phyloP scores from a whole-genome alignment of 2,329 filamentous ascomycete species.

The Diaporthe sp. region DNA sequence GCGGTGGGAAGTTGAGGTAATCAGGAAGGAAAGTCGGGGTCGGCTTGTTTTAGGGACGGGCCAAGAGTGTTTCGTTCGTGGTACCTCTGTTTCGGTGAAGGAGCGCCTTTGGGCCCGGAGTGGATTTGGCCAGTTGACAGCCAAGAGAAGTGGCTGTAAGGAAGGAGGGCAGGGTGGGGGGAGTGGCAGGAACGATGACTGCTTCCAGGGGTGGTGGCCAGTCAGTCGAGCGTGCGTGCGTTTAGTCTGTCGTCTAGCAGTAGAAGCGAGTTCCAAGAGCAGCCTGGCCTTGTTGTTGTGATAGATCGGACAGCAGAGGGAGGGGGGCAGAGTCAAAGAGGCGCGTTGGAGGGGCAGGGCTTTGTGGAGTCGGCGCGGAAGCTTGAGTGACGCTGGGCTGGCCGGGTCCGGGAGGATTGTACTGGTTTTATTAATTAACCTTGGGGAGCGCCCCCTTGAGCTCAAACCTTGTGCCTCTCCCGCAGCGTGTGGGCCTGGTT shows the following conservation, averaged over 20 bases:
- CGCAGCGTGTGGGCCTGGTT: not conserved
- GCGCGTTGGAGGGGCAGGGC: conserved; percentile 27
- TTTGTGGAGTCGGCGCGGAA: conserved; percentile 30
- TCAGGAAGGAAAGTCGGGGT: conserved; percentile 19
- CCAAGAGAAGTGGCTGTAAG: conserved; percentile 23
- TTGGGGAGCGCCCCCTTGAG: not conserved
- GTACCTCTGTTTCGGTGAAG: conserved; percentile 26
- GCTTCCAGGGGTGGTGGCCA: not conserved
- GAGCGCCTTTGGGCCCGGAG: conserved; percentile 14
- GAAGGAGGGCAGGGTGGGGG: not conserved
- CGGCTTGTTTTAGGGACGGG: conserved; percentile 28
- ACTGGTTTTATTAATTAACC: not conserved
- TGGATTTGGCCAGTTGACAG: conserved; percentile 16
- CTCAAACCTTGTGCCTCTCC: not conserved
- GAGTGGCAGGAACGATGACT: not conserved
- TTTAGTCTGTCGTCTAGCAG: not conserved
- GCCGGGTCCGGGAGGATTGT: conserved; percentile 20
- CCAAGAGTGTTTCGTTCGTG: conserved; percentile 29
- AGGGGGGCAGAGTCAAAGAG: conserved; percentile 9
- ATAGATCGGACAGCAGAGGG: conserved; percentile 8
- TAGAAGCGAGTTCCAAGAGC: not conserved
- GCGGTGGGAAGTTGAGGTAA: not conserved
- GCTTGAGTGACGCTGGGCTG: conserved; percentile 25
- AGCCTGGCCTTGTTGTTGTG: not conserved
- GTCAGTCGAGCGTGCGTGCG: not conserved